A percentile compares a stretch with the other conserved stretches of the same genome.
Conservation (phyloP, 2,329 filamentous ascomycete genomes). For the Scedosporium minutisporum region DNA sequence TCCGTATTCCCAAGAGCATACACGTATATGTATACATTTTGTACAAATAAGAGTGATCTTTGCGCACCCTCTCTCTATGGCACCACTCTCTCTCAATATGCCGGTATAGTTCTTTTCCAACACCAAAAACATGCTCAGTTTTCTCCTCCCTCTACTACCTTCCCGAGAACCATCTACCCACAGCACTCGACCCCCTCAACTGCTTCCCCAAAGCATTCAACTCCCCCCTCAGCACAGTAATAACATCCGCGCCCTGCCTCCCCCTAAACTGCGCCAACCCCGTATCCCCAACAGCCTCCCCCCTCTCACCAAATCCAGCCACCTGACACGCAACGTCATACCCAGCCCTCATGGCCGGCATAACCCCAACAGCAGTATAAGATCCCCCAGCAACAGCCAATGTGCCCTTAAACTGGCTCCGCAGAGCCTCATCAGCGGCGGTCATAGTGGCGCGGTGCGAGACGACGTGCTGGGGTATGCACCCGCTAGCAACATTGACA, state of each 20-base stretch:
- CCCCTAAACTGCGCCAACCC: constrained; percentile 20
- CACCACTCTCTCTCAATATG: not conserved
- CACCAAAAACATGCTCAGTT: too few relatives aligned
- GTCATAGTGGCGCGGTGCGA: constrained; percentile 61
- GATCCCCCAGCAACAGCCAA: constrained; percentile 54
- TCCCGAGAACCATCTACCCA: constrained; percentile 3
- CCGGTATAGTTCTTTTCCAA: too few relatives aligned
- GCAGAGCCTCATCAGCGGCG: constrained; percentile 44
- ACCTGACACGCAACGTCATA: constrained; percentile 31
- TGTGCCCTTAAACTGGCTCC: constrained; percentile 46
- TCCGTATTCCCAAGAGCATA: too few relatives aligned
- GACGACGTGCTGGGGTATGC: constrained; percentile 84
- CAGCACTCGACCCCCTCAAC: constrained; percentile 1
- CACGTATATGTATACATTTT: too few relatives aligned
- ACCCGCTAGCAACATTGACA: constrained; percentile 53
- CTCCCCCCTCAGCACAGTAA: constrained; percentile 1
- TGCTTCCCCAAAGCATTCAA: constrained; percentile 1
- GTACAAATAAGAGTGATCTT: too few relatives aligned
- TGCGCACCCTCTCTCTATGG: not conserved
- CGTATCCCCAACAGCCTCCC: constrained; percentile 19
- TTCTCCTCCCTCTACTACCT: not conserved
- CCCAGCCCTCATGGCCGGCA: constrained; percentile 41
- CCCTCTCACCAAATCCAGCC: constrained; percentile 14
- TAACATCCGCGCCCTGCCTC: not conserved
- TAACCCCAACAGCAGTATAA: constrained; percentile 41